Percentiles rank a stretch among this genome's conserved stretches.
Conservation (phyloP, 257 asterid genomes). For the Solanum gracilifrons region DNA sequence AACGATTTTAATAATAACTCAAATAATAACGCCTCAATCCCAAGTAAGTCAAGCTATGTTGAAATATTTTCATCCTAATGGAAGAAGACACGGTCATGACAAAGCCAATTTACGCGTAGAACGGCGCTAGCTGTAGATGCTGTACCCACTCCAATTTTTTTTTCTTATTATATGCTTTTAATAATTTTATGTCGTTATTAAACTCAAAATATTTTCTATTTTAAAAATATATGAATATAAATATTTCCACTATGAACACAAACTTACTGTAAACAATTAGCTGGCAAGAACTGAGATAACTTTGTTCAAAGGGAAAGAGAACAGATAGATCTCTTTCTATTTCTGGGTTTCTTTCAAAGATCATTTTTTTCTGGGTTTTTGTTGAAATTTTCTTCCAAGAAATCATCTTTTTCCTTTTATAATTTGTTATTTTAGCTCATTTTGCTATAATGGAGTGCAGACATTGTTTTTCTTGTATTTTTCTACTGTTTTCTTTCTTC, state of each 20-base stretch:
- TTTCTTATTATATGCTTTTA: background rate
- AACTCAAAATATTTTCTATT: background rate
- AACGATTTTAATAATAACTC: background rate
- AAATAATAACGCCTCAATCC: background rate
- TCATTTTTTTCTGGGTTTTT: background rate
- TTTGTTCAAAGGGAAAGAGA: background rate
- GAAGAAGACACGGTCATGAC: background rate
- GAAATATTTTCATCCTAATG: background rate
- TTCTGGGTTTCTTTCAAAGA: background rate
- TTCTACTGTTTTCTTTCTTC: slow-evolving; percentile 24
- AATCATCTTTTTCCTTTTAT: background rate
- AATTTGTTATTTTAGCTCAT: background rate
- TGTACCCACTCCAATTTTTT: background rate
- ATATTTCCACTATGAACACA: background rate
- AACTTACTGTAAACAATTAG: background rate
- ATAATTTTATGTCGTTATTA: background rate
- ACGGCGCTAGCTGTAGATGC: background rate
- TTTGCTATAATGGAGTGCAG: slow-evolving; percentile 17
- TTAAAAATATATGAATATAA: background rate
- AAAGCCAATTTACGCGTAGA: background rate
- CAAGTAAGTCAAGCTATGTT: background rate
- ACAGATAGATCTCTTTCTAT: background rate
- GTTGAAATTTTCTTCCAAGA: background rate
- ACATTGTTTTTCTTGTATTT: slow-evolving; percentile 9
- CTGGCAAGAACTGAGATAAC: background rate